Evolutionary conservation across 495 filamentous ascomycete genomes (phyloP).

Genomic region (Aspergillus cavernicola): DNA sequence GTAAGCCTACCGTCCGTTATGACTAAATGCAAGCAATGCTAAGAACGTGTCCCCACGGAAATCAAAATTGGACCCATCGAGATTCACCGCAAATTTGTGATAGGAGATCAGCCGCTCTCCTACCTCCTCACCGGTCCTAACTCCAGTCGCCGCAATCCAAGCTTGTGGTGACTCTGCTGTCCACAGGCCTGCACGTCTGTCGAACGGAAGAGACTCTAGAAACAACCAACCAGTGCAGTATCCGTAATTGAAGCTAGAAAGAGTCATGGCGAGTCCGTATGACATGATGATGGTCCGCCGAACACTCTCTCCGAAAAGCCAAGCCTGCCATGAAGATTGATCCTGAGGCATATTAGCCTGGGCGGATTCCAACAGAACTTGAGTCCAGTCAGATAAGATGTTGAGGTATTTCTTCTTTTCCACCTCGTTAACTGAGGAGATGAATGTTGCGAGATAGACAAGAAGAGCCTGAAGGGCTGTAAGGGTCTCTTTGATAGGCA

Average conservation of each 20-base stretch:
- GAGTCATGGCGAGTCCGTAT: not conserved
- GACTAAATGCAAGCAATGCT: not conserved
- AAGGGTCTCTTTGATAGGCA: not conserved
- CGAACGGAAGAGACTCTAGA: conserved; percentile 5
- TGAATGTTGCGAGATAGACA: not conserved
- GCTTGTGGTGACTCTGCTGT: conserved; percentile 1
- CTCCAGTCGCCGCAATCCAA: not conserved
- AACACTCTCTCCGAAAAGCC: conserved; percentile 5
- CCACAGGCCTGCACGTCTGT: conserved; percentile 1
- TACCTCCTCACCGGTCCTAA: not conserved
- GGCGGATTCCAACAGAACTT: not conserved
- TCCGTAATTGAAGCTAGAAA: not conserved
- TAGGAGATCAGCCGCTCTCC: not conserved
- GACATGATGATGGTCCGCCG: conserved; percentile 4
- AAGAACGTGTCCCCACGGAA: conserved; percentile 3
- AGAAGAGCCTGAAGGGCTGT: not conserved
- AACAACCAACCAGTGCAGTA: conserved; percentile 6
- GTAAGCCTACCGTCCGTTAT: not conserved
- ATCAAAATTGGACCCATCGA: not conserved
- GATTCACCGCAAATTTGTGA: not conserved
- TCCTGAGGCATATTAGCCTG: not conserved
- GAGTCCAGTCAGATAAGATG: not conserved
- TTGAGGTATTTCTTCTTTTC: not conserved
- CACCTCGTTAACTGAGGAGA: not conserved
- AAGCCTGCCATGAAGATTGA: conserved; percentile 1